Conservation (phyloP, 2,329 filamentous ascomycete species). For the Rhinocladiella similis region DNA sequence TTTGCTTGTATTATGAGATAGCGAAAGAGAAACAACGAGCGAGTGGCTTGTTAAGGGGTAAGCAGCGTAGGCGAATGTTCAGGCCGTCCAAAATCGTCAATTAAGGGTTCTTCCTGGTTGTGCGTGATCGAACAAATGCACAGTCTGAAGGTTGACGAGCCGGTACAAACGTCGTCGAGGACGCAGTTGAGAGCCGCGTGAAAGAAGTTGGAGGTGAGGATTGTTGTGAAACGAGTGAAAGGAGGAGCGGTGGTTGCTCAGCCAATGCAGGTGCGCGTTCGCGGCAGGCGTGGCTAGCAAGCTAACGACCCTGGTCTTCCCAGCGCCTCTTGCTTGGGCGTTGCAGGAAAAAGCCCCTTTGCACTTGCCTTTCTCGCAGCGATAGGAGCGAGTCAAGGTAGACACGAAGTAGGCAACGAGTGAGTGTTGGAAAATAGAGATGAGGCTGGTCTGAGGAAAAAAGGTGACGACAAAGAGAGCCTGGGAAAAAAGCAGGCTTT, state of each 20-base stretch:
- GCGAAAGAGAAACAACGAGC: constrained; percentile 16
- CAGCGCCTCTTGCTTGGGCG: constrained; percentile 2
- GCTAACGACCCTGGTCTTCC: constrained; percentile 7
- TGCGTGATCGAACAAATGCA: too few species aligned
- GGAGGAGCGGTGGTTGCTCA: constrained; percentile 32
- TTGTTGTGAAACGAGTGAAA: constrained; percentile 35
- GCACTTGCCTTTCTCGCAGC: constrained; percentile 23
- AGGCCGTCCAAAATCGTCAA: constrained; percentile 5
- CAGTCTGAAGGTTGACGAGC: constrained; percentile 1
- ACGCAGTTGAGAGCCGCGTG: constrained; percentile 11
- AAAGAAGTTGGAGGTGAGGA: constrained; percentile 17
- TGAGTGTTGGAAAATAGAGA: constrained; percentile 22
- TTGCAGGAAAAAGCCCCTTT: constrained; percentile 2
- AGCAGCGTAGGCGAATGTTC: constrained; percentile 8
- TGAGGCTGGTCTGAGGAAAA: constrained; percentile 18
- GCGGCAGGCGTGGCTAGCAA: constrained; percentile 25
- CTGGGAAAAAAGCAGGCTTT: constrained; percentile 19
- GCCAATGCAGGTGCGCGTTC: constrained; percentile 31
- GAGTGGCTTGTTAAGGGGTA: constrained; percentile 6
- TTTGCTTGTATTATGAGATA: constrained; percentile 15
- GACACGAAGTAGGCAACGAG: constrained; percentile 27
- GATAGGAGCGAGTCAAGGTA: constrained; percentile 27
- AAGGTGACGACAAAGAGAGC: constrained; percentile 15
- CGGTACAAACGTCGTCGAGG: constrained; percentile 12
- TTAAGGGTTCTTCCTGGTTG: too few species aligned